Conservation (phyloP, 2,329 filamentous ascomycete genomes). For the Endothia cerciana region DNA sequence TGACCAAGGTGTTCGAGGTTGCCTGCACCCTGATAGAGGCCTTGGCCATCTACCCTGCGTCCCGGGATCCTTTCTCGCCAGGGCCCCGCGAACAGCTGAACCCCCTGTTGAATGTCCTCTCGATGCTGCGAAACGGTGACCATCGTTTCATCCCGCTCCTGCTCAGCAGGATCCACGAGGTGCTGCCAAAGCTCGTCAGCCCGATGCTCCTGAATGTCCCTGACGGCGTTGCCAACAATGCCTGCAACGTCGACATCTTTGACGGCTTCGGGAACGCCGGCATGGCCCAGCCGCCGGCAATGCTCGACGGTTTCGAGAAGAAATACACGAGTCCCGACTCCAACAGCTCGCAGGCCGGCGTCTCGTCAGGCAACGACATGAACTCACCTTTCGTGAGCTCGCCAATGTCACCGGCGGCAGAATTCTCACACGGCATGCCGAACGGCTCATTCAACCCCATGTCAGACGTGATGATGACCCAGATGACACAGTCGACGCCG, state of each 20-base stretch:
- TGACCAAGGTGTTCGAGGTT: slow-evolving; percentile 81
- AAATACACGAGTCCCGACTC: slow-evolving; percentile 49
- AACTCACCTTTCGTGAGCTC: slow-evolving; percentile 57
- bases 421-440: slow-evolving; percentile 49
- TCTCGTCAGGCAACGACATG: slow-evolving; percentile 45
- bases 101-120: slow-evolving; percentile 69
- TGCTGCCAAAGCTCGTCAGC: slow-evolving; percentile 65
- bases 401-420: slow-evolving; percentile 57
- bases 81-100: slow-evolving; percentile 76
- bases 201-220: slow-evolving; percentile 64
- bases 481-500: slow-evolving; percentile 44
- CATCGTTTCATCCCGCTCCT: slow-evolving; percentile 78
- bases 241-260: slow-evolving; percentile 61
- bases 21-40: slow-evolving; percentile 75
- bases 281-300: slow-evolving; percentile 58
- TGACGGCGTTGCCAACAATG: slow-evolving; percentile 46
- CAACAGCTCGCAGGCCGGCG: slow-evolving; percentile 39
- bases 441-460: slow-evolving; percentile 51
- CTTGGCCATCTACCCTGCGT: slow-evolving; percentile 65
- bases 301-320: slow-evolving; percentile 54
- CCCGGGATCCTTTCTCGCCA: slow-evolving; percentile 63
- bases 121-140: slow-evolving; percentile 73
- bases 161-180: slow-evolving; percentile 74
- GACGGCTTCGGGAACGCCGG: slow-evolving; percentile 68
- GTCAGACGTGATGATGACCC: slow-evolving; percentile 58